Percentiles rank a stretch among this genome's conserved stretches.
Conservation (phyloP, 2,329 filamentous ascomycete species). For the Pestalotiopsis sp. region DNA sequence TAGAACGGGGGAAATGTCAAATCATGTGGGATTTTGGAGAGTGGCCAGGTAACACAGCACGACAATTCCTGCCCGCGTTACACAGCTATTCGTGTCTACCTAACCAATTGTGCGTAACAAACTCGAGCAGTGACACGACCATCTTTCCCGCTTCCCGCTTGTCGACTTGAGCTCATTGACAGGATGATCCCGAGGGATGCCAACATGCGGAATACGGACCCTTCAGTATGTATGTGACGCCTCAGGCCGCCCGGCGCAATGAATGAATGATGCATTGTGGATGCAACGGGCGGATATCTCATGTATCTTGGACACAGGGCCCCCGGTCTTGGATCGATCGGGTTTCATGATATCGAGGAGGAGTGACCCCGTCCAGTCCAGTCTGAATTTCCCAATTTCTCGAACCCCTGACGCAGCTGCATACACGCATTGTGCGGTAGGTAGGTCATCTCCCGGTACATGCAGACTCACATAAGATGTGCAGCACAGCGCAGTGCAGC, state of each 20-base stretch:
- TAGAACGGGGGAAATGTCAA: not conserved
- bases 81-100: too few species aligned
- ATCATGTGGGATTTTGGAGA: not conserved
- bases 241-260: not conserved
- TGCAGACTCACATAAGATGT: not conserved
- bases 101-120: too few species aligned
- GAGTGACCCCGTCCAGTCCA: not conserved
- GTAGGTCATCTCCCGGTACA: not conserved
- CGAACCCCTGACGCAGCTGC: not conserved
- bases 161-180: too few species aligned
- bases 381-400: not conserved
- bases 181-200: not conserved
- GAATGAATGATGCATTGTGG: not conserved
- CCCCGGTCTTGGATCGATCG: not conserved
- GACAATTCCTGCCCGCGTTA: too few species aligned
- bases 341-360: not conserved
- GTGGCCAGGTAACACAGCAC: too few species aligned
- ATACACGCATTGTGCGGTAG: not conserved
- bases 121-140: too few species aligned
- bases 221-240: not conserved
- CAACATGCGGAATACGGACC: not conserved
- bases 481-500: not conserved
- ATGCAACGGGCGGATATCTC: not conserved
- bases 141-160: too few species aligned
- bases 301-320: not conserved